A percentile compares a stretch with the other conserved stretches of the same genome.
Conservation (phyloP, 345 rosid species). For the Cochlearia excelsa region DNA sequence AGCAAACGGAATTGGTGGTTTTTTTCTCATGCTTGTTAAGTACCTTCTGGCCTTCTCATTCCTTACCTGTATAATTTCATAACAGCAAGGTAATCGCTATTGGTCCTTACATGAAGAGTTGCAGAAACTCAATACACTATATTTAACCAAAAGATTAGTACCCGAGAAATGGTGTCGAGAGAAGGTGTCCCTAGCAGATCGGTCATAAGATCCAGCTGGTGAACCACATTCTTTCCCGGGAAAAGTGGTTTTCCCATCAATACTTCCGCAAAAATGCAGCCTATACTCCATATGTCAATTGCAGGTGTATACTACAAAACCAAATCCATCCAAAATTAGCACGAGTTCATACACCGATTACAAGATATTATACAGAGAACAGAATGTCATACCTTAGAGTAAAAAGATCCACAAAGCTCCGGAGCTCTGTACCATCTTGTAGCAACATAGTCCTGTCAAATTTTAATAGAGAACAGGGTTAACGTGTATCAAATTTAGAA, state of each 20-base stretch:
- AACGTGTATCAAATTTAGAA: constrained; percentile 11
- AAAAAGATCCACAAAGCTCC: constrained; percentile 97
- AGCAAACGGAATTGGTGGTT: constrained; percentile 63
- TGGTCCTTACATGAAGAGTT: constrained; percentile 7
- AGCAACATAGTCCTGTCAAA: constrained; percentile 86
- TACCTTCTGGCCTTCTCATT: constrained; percentile 94
- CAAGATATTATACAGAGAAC: constrained; percentile 9
- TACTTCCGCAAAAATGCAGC: constrained; percentile 95
- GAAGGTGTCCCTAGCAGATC: constrained; percentile 96
- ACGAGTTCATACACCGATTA: background rate
- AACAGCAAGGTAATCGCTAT: constrained; percentile 1
- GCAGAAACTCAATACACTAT: background rate
- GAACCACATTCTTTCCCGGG: constrained; percentile 97
- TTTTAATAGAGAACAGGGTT: constrained; percentile 15
- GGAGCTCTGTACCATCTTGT: constrained; percentile 99
- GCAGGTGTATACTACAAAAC: constrained; percentile 88
- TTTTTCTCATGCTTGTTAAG: constrained; percentile 92
- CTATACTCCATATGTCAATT: constrained; percentile 96
- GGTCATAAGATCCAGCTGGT: constrained; percentile 93
- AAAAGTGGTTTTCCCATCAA: constrained; percentile 82
- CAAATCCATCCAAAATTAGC: constrained; percentile 22
- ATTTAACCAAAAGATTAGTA: constrained; percentile 34
- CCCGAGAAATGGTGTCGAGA: constrained; percentile 83
- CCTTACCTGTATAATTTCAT: constrained; percentile 55
- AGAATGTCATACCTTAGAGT: constrained; percentile 64